phyloP scores from a whole-genome alignment of 163 green algal species.

The Prototheca wickerhamii region DNA sequence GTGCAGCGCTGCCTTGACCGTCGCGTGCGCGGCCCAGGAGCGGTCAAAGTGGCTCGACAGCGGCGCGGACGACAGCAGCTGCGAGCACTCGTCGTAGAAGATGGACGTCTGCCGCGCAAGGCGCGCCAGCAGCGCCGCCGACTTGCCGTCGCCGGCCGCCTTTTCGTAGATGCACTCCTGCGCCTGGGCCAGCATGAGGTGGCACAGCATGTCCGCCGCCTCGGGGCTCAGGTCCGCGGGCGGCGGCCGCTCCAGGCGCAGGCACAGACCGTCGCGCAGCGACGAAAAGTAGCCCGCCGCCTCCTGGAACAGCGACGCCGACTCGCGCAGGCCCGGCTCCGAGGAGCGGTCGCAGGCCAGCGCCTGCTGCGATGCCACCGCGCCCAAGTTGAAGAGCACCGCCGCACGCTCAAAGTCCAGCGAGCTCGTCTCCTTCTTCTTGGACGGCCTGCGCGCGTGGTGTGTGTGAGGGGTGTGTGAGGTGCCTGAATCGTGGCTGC shows the following conservation, averaged over 20 bases:
- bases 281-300: constrained; percentile 62
- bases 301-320: constrained; percentile 79
- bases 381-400: constrained; percentile 88
- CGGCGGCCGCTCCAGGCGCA: constrained; percentile 57
- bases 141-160: constrained; percentile 65
- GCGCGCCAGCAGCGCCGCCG: constrained; percentile 45
- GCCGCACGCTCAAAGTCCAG: constrained; percentile 90
- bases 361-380: constrained; percentile 58
- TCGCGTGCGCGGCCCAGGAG: constrained; percentile 39
- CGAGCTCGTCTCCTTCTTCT: constrained; percentile 46
- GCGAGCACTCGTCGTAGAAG: constrained; percentile 63
- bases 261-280: constrained; percentile 53
- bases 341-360: constrained; percentile 59
- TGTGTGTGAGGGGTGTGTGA: background rate
- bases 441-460: constrained; percentile 7
- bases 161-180: constrained; percentile 78
- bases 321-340: constrained; percentile 64
- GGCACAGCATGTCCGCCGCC: constrained; percentile 72
- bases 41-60: constrained; percentile 43
- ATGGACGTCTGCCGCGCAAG: constrained; percentile 58
- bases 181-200: constrained; percentile 86
- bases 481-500: background rate
- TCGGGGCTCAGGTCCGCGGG: constrained; percentile 74
- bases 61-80: background rate
- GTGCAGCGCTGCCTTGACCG: constrained; percentile 46